phyloP scores from a whole-genome alignment of 2,329 filamentous ascomycete species.

The Cladosporium colombiae region DNA sequence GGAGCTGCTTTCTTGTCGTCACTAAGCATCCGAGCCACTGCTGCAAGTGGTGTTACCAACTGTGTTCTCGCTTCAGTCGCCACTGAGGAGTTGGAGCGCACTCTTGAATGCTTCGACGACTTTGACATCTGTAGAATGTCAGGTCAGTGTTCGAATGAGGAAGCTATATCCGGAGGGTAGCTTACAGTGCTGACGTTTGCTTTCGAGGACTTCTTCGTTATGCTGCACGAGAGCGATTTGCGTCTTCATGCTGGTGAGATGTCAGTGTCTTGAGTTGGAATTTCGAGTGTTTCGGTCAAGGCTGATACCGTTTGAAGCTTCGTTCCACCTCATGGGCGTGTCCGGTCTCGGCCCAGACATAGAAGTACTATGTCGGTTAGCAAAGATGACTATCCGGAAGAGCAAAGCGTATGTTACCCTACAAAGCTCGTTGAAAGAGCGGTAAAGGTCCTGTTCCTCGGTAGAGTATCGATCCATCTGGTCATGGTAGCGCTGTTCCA shows the following conservation, averaged over 20 bases:
- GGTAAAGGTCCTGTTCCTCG: constrained; percentile 57
- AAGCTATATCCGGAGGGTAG: constrained; percentile 19
- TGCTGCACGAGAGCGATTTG: constrained; percentile 67
- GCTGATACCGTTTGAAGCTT: constrained; percentile 68
- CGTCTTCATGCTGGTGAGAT: constrained; percentile 66
- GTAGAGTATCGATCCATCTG: constrained; percentile 64
- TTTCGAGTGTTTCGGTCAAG: background rate
- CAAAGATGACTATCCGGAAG: constrained; percentile 20
- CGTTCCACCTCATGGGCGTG: constrained; percentile 73
- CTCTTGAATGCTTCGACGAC: constrained; percentile 52
- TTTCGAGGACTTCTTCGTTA: constrained; percentile 14
- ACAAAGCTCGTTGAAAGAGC: constrained; percentile 51
- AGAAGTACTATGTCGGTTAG: constrained; percentile 64
- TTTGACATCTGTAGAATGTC: constrained; percentile 40
- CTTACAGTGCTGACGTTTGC: constrained; percentile 81
- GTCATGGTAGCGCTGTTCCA: constrained; percentile 68
- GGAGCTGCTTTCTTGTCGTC: constrained; percentile 9
- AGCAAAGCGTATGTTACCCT: constrained; percentile 50
- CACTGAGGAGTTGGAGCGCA: constrained; percentile 48
- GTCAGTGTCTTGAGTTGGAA: constrained; percentile 1
- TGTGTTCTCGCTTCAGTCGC: background rate
- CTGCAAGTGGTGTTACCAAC: constrained; percentile 80
- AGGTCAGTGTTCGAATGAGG: background rate
- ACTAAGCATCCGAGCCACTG: constrained; percentile 70
- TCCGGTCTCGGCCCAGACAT: constrained; percentile 73